Base-by-base conservation (phyloP, 768 basidiomycete genomes). In the Psilocybe cyanescens region DNA sequence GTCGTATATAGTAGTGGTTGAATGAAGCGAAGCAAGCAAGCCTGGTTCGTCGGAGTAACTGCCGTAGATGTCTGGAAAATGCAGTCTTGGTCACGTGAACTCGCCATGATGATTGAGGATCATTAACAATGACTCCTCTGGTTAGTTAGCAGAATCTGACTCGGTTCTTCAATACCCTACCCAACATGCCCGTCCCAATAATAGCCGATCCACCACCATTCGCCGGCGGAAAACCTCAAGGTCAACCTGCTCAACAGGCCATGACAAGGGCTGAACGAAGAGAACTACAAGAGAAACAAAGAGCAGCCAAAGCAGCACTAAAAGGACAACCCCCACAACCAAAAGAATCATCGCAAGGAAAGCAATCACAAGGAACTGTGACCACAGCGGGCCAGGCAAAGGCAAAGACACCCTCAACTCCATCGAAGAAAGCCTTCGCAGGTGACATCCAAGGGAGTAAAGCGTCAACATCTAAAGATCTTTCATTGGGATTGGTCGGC, bases 251-350 rank as follows among this genome's bases (percentile, higher is more conserved):
- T 11, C 89, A 91, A 70, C 90, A 91, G 68, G 81, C 83, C 45
- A 88, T 91, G 85, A 86, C 91, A 30, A 95, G 92, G 74, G 88
- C 90, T 4, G 90, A 92, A 70, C 83, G 92, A 30, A 79, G 90
- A 66, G 92, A 91, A 68, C 80, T 90, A 14, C 92, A 94, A 72
- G 91, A 92, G 71, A 81, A 79, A 64, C 91, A 94, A 69, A 82
- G 91, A 55, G 92, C 91, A 8, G 89, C 89, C n/a, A 94, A 94
- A 74, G 69, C 76, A 12, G 76, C 79, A 62, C 79, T 71, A 70
- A 88, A 80, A 67, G 66, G 31, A 55, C 72, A 63, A 64, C 72
- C 49, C 51, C 64, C 52, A 58, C 68, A 58, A 58, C 59, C 65
- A 30, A 66, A 68, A 51, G 64, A 65, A 54, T 63, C 60, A 39